A percentile compares a stretch with the other conserved stretches of the same genome.
Conservation (phyloP, 495 filamentous ascomycete species). For the Chaetomidium leptoderma region DNA sequence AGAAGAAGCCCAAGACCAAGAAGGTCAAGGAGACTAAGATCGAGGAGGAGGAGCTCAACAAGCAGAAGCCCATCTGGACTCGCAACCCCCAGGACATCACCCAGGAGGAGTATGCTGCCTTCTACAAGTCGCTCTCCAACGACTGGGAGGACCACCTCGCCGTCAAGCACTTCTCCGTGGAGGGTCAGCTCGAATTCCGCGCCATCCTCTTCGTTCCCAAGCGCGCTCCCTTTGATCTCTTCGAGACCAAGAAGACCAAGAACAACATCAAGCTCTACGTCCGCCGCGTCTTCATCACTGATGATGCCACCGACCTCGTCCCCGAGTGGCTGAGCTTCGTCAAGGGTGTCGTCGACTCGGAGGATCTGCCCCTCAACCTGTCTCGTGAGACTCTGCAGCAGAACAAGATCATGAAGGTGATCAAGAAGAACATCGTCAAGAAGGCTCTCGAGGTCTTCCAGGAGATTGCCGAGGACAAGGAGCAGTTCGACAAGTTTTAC, state of each 20-base stretch:
- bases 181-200: conserved; percentile 99
- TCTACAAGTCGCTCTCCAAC: conserved; percentile 99
- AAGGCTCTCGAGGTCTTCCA: conserved; percentile 98
- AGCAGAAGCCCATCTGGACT: conserved; percentile 99
- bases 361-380: conserved; percentile 97
- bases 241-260: conserved; percentile 99
- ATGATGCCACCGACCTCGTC: conserved; percentile 97
- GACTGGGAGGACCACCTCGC: conserved; percentile 99
- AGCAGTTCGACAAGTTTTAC: conserved; percentile 99
- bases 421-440: conserved; percentile 99
- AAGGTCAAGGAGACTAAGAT: conserved; percentile 98
- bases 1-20: conserved; percentile 98
- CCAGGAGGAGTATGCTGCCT: conserved; percentile 93
- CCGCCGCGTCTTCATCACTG: conserved; percentile 99
- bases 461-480: conserved; percentile 98
- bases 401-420: conserved; percentile 99
- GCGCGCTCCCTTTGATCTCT: conserved; percentile 98
- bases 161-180: conserved; percentile 99
- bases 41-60: conserved; percentile 99
- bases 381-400: conserved; percentile 99
- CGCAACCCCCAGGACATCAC: conserved; percentile 95
- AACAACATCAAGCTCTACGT: conserved; percentile 99
- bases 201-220: conserved; percentile 99
- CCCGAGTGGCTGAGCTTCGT: conserved; percentile 99
- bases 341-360: conserved; percentile 99